Conservation (phyloP, 352 stramenopile species). For the Pythium phragmitis region DNA sequence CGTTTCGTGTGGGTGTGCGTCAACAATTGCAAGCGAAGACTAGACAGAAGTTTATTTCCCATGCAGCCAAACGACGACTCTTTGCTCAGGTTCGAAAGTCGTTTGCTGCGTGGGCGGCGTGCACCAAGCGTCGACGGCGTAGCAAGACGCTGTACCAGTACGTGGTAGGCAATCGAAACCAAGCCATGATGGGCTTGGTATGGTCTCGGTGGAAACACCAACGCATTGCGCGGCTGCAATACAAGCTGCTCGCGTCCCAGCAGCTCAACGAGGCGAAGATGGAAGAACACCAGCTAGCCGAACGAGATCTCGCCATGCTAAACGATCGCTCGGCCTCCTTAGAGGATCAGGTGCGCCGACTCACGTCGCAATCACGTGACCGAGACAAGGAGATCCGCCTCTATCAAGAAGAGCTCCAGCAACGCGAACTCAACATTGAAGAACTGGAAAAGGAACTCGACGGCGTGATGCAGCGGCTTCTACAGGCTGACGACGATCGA, state of each 20-base stretch:
- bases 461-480: constrained; percentile 28
- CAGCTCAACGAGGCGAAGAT: constrained; percentile 21
- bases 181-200: constrained; percentile 20
- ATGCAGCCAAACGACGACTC: constrained; percentile 22
- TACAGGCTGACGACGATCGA: constrained; percentile 4
- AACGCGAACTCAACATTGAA: constrained; percentile 32
- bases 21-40: constrained; percentile 27
- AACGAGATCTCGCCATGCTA: constrained; percentile 42
- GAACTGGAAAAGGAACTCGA: constrained; percentile 33
- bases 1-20: constrained; percentile 38
- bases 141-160: constrained; percentile 21
- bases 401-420: constrained; percentile 37
- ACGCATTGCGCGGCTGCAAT: constrained; percentile 24
- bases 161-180: constrained; percentile 25
- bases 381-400: constrained; percentile 31
- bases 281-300: constrained; percentile 42
- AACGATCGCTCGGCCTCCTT: constrained; percentile 43
- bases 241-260: constrained; percentile 19
- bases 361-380: constrained; percentile 31
- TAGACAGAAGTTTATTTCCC: constrained; percentile 7
- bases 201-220: constrained; percentile 48
- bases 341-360: constrained; percentile 33
- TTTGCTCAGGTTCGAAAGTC: constrained; percentile 23
- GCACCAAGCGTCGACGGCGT: constrained; percentile 24
- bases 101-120: constrained; percentile 28